Percentiles rank a stretch among this genome's conserved stretches.
phyloP scores from a whole-genome alignment of 768 basidiomycete genomes.

The Tricholoma terreum region DNA sequence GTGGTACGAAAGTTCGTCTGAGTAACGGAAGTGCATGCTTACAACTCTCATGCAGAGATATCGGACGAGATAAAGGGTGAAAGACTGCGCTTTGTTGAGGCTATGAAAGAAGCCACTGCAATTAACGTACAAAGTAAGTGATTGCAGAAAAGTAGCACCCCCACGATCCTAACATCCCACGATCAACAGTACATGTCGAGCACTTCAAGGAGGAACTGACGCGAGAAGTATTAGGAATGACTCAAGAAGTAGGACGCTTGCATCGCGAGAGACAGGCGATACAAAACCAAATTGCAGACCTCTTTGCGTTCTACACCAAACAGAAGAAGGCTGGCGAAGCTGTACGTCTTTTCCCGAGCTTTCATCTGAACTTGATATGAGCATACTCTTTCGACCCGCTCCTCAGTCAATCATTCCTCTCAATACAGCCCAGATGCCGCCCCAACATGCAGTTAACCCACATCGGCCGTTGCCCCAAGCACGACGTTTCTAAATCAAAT shows the following conservation, averaged over 20 bases:
- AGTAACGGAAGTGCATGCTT: not conserved
- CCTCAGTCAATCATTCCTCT: not conserved
- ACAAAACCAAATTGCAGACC: conserved; percentile 69
- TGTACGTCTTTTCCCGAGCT: not conserved
- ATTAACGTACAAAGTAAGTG: conserved; percentile 77
- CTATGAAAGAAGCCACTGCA: conserved; percentile 91
- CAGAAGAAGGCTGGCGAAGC: conserved; percentile 41
- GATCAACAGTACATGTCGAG: conserved; percentile 69
- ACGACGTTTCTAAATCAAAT: conserved; percentile 10
- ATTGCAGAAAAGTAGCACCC: not conserved
- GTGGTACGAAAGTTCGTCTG: conserved; percentile 38
- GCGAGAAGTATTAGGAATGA: conserved; percentile 70
- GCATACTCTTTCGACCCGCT: too few species aligned
- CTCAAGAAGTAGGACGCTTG: conserved; percentile 66
- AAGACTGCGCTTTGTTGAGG: conserved; percentile 82
- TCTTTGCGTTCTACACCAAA: conserved; percentile 70
- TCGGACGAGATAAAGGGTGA: conserved; percentile 85
- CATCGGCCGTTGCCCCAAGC: conserved; percentile 27
- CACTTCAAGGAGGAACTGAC: conserved; percentile 82
- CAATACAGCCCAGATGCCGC: not conserved
- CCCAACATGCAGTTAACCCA: not conserved
- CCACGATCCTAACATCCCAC: not conserved
- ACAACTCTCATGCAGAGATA: conserved; percentile 48
- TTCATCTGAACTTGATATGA: not conserved
- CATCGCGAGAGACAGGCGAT: conserved; percentile 63